Evolutionary conservation across 805 yeast species (phyloP).

Genomic region (Starmerella davenportii): DNA sequence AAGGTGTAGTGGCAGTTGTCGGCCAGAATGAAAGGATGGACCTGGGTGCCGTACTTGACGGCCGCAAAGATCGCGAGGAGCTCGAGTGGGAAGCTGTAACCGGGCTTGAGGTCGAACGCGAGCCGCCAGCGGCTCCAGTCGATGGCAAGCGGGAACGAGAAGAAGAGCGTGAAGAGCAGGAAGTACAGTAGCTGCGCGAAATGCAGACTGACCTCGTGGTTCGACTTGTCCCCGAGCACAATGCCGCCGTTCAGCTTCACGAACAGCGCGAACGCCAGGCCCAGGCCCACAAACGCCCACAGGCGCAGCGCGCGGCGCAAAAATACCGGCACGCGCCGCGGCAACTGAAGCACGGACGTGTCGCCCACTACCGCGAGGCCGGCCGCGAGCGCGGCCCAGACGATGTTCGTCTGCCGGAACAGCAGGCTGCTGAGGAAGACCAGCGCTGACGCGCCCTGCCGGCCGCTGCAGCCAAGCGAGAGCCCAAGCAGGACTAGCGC

Average conservation of each 20-base stretch:
- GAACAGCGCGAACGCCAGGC: slow-evolving; percentile 39
- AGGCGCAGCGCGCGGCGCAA: not conserved
- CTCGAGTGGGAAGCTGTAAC: slow-evolving; percentile 3
- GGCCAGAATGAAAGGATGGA: slow-evolving; percentile 80
- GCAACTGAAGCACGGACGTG: not conserved
- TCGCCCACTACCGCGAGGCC: slow-evolving; percentile 1
- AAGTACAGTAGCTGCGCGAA: slow-evolving; percentile 71
- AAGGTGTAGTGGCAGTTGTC: slow-evolving; percentile 91
- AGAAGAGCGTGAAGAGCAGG: slow-evolving; percentile 38
- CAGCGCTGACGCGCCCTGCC: slow-evolving; percentile 29
- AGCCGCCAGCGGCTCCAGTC: slow-evolving; percentile 11
- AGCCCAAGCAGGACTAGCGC: slow-evolving; percentile 41
- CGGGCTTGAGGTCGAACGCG: too few relatives aligned
- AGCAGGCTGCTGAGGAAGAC: slow-evolving; percentile 44
- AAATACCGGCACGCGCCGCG: not conserved
- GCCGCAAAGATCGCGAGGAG: slow-evolving; percentile 9
- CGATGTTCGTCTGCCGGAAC: slow-evolving; percentile 80
- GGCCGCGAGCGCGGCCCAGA: slow-evolving; percentile 56
- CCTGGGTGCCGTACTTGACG: slow-evolving; percentile 31
- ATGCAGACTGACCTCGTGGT: slow-evolving; percentile 58
- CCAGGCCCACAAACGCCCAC: slow-evolving; percentile 9
- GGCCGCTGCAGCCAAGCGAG: slow-evolving; percentile 12
- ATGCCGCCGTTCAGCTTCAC: slow-evolving; percentile 59
- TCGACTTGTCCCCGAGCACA: slow-evolving; percentile 79
- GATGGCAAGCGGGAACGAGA: slow-evolving; percentile 63